A percentile compares a stretch with the other conserved stretches of the same genome.
These are phyloP conservation scores for Soucietia sequanensis DNA, from an alignment of 805 yeast genomes.

Conservation along the genomic window DNA sequence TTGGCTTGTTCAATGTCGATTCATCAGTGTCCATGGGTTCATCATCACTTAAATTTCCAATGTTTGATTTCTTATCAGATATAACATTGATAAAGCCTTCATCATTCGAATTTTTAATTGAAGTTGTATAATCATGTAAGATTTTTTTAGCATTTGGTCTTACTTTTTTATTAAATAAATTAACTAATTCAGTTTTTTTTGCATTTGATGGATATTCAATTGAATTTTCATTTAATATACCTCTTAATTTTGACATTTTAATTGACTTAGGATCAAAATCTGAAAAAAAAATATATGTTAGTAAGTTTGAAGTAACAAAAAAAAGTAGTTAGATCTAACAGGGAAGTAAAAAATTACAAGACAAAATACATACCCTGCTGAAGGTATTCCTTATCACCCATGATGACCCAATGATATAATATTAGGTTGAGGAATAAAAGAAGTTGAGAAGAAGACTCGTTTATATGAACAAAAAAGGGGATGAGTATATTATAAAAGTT, in stretches of 20 bases:
- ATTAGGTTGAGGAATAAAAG: neutral
- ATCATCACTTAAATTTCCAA: too few relatives aligned
- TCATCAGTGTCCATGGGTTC: slow-evolving; percentile 4
- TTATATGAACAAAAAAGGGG: too few relatives aligned
- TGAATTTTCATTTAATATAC: slow-evolving; percentile 60
- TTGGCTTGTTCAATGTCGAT: too few relatives aligned
- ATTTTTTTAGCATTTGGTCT: slow-evolving; percentile 46
- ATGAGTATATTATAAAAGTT: too few relatives aligned
- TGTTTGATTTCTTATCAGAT: neutral
- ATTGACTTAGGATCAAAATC: slow-evolving; percentile 69
- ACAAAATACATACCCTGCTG: slow-evolving; percentile 22
- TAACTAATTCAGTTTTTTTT: slow-evolving; percentile 64
- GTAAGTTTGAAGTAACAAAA: neutral
- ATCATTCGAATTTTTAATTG: slow-evolving; percentile 16
- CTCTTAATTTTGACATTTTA: slow-evolving; percentile 69
- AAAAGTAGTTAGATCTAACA: neutral
- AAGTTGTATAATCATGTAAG: slow-evolving; percentile 25
- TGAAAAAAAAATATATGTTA: slow-evolving; percentile 12
- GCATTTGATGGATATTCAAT: slow-evolving; percentile 61
- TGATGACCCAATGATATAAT: too few relatives aligned
- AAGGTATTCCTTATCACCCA: slow-evolving; percentile 23
- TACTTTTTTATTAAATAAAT: slow-evolving; percentile 56
- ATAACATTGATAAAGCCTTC: slow-evolving; percentile 17
- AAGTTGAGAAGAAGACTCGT: neutral
- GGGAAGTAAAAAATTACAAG: too few relatives aligned